These are phyloP conservation scores for Ceraceosorus guamensis DNA, from an alignment of 1,284 basidiomycete species.

Conservation along the genomic window DNA sequence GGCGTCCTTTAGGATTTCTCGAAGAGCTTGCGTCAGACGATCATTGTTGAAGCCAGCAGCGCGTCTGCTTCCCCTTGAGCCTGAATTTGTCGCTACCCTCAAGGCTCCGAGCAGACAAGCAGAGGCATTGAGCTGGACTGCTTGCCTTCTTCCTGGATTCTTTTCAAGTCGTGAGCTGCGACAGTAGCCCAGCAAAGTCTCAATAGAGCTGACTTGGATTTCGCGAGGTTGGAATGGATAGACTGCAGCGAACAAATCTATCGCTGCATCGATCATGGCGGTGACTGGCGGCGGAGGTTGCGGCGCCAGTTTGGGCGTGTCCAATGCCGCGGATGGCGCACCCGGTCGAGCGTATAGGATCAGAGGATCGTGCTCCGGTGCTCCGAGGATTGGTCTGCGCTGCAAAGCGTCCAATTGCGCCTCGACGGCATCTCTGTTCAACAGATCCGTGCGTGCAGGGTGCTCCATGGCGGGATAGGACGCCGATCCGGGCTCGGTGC, in stretches of 20 bases:
- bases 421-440: constrained; percentile 72
- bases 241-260: constrained; percentile 71
- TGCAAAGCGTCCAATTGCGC: constrained; percentile 68
- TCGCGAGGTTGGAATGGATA: constrained; percentile 70
- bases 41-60: constrained; percentile 52
- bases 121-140: constrained; percentile 73
- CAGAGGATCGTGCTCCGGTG: constrained; percentile 78
- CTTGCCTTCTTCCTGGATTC: constrained; percentile 80
- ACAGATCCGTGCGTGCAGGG: constrained; percentile 55
- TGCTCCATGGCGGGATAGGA: constrained; percentile 14
- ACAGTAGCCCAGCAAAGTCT: constrained; percentile 58
- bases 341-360: constrained; percentile 56
- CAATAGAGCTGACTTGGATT: constrained; percentile 63
- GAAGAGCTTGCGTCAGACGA: constrained; percentile 64
- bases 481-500: background rate
- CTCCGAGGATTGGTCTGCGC: constrained; percentile 70
- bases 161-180: constrained; percentile 74
- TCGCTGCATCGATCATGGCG: constrained; percentile 77
- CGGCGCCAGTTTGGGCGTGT: constrained; percentile 53
- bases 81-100: constrained; percentile 46
- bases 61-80: constrained; percentile 17
- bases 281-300: constrained; percentile 72
- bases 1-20: constrained; percentile 73
- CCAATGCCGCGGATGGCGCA: constrained; percentile 1
- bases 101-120: constrained; percentile 74